phyloP scores from a whole-genome alignment of 192 early-diverging fungal species.

The Coemansia sp. region DNA sequence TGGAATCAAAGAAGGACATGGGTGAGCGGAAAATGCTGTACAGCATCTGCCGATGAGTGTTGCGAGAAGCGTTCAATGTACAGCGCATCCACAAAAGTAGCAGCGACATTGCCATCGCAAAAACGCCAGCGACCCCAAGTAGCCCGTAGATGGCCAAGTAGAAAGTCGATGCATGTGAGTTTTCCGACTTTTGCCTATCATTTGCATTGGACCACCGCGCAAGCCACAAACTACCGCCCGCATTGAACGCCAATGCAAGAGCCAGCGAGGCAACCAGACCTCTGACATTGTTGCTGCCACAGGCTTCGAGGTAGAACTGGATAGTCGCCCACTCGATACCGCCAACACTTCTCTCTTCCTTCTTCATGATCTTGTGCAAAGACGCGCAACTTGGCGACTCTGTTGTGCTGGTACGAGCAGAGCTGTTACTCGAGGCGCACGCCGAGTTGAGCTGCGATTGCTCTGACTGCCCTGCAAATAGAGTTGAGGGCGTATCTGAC shows the following conservation, averaged over 20 bases:
- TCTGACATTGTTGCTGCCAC: conserved; percentile 9
- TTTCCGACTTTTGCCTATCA: not conserved
- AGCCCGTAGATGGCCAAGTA: conserved; percentile 63
- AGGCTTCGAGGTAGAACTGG: conserved; percentile 5
- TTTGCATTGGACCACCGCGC: conserved; percentile 19
- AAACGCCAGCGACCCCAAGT: conserved; percentile 70
- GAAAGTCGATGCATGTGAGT: not conserved
- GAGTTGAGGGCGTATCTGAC: not conserved
- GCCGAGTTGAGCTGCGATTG: not conserved
- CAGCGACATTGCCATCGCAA: conserved; percentile 65
- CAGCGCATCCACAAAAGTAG: conserved; percentile 83
- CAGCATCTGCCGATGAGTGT: conserved; percentile 69
- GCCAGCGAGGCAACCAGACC: not conserved
- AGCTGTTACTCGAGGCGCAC: not conserved
- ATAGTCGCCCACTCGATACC: conserved; percentile 12
- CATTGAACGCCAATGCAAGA: conserved; percentile 3
- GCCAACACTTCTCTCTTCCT: conserved; percentile 6
- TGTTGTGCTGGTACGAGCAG: not conserved
- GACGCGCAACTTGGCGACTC: not conserved
- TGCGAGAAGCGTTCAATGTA: conserved; percentile 62
- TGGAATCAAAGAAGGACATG: conserved; percentile 74
- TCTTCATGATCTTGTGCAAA: conserved; percentile 2
- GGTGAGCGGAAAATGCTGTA: conserved; percentile 68
- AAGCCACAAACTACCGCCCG: conserved; percentile 20
- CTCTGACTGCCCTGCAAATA: not conserved